A percentile compares a stretch with the other conserved stretches of the same genome.
phyloP scores from a whole-genome alignment of 345 rosid species.

The Salix udensis region DNA sequence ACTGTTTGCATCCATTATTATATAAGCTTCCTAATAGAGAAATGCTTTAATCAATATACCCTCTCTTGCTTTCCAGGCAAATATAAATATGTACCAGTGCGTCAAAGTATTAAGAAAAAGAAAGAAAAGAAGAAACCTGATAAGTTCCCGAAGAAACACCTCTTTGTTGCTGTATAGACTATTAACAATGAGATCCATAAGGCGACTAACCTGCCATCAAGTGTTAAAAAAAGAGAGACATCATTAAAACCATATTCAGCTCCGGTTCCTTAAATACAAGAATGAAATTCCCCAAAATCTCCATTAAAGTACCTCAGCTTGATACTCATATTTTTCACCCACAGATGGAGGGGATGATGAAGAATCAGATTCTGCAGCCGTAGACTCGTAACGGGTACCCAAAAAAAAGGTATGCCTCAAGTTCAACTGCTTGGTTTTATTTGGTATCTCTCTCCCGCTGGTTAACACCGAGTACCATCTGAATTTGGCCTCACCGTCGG shows the following conservation, averaged over 20 bases:
- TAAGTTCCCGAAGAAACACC: constrained; percentile 93
- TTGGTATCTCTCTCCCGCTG: constrained; percentile 28
- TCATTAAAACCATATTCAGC: not conserved
- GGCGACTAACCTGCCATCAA: constrained; percentile 80
- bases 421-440: constrained; percentile 21
- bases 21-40: too few relatives aligned
- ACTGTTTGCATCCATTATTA: too few relatives aligned
- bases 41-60: too few relatives aligned
- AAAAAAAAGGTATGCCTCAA: constrained; percentile 36
- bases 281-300: not conserved
- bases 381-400: constrained; percentile 55
- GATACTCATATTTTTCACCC: constrained; percentile 81
- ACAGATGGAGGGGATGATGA: constrained; percentile 44
- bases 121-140: constrained; percentile 41
- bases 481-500: constrained; percentile 28
- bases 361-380: constrained; percentile 62
- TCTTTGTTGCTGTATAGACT: constrained; percentile 95
- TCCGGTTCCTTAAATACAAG: not conserved
- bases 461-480: constrained; percentile 60
- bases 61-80: too few relatives aligned
- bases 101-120: not conserved
- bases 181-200: constrained; percentile 97
- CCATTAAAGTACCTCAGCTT: constrained; percentile 66
- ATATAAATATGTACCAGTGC: too few relatives aligned
- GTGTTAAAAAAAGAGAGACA: not conserved